These are phyloP conservation scores for Apiospora marii DNA, from an alignment of 2,329 filamentous ascomycete species.

Conservation along the genomic window DNA sequence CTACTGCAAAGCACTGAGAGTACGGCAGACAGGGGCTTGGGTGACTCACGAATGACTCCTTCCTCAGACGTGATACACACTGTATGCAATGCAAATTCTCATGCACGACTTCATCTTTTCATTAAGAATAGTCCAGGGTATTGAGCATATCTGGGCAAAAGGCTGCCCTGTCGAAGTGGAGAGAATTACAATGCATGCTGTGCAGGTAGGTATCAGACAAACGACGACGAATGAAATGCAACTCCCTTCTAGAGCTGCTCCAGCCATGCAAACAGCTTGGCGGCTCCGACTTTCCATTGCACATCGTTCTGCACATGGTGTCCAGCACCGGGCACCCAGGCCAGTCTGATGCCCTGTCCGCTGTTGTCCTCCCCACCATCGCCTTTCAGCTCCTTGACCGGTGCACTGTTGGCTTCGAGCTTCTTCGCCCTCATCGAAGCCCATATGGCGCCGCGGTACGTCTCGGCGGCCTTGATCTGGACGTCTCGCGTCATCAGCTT, in stretches of 20 bases:
- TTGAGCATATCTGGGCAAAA: background rate
- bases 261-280: slow-evolving; percentile 53
- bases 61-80: background rate
- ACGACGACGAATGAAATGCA: too few relatives aligned
- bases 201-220: background rate
- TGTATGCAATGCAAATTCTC: too few relatives aligned
- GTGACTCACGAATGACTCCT: slow-evolving; percentile 5
- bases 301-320: slow-evolving; percentile 64
- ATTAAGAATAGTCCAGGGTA: background rate
- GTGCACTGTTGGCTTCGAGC: slow-evolving; percentile 36
- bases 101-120: background rate
- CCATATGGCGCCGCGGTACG: slow-evolving; percentile 46
- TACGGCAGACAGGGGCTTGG: background rate
- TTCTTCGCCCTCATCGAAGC: slow-evolving; percentile 41
- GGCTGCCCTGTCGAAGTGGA: background rate
- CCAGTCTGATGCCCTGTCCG: slow-evolving; percentile 49
- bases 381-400: slow-evolving; percentile 30
- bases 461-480: slow-evolving; percentile 47
- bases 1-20: background rate
- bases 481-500: slow-evolving; percentile 49
- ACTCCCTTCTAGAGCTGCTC: slow-evolving; percentile 35
- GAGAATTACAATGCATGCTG: background rate
- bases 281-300: slow-evolving; percentile 55
- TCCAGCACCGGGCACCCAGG: slow-evolving; percentile 52
- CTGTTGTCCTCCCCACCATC: slow-evolving; percentile 38